Conservation (phyloP, 1,284 basidiomycete genomes). For the Phylloboletellus chloephorus region DNA sequence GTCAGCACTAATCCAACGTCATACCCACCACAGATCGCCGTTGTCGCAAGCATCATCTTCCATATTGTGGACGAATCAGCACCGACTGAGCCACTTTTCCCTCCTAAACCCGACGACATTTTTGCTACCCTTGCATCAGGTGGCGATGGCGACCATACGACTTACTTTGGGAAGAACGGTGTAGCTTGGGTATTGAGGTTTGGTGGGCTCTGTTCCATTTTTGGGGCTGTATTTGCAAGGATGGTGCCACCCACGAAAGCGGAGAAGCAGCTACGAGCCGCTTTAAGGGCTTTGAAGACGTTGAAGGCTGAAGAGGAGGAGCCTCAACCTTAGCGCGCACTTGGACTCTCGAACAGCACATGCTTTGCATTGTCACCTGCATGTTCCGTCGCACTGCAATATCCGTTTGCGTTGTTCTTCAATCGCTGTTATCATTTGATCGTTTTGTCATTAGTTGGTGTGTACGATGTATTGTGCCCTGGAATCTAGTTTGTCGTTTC, state of each 20-base stretch:
- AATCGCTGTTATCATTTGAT: slow-evolving; percentile 3
- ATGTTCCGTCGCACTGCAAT: slow-evolving; percentile 5
- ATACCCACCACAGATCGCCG: slow-evolving; percentile 57
- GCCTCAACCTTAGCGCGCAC: slow-evolving; percentile 33
- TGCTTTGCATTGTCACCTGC: slow-evolving; percentile 13
- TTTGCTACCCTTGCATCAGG: slow-evolving; percentile 7
- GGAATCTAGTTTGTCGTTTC: background rate
- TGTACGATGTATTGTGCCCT: slow-evolving; percentile 7
- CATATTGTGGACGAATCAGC: slow-evolving; percentile 59
- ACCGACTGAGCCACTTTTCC: slow-evolving; percentile 33
- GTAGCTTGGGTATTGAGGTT: slow-evolving; percentile 93
- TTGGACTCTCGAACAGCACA: slow-evolving; percentile 1
- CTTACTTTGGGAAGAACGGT: slow-evolving; percentile 77
- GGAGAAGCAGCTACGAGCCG: slow-evolving; percentile 80
- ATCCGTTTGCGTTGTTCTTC: slow-evolving; percentile 5
- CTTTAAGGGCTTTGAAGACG: slow-evolving; percentile 73
- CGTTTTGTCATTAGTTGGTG: background rate
- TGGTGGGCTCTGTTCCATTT: slow-evolving; percentile 78
- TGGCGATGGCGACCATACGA: slow-evolving; percentile 38
- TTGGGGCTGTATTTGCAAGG: slow-evolving; percentile 69
- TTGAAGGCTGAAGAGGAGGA: slow-evolving; percentile 52
- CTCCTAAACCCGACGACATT: slow-evolving; percentile 14
- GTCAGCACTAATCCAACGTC: background rate
- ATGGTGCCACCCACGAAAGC: slow-evolving; percentile 82
- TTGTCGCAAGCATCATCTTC: slow-evolving; percentile 90